Conservation (phyloP, 2,329 filamentous ascomycete species). For the Endoconidiophora polonica region DNA sequence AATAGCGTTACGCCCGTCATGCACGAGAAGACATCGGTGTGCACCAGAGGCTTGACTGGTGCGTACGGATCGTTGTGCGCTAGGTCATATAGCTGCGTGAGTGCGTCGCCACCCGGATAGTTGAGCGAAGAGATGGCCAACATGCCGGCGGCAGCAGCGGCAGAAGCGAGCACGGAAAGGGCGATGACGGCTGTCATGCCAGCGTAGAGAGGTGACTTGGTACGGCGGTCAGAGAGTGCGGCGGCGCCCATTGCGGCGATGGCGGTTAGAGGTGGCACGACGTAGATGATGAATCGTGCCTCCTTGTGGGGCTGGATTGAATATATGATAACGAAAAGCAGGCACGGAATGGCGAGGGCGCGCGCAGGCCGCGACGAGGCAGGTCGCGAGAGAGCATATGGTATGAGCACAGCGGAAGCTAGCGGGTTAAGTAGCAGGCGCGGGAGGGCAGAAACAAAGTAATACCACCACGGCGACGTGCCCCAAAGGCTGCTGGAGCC, state of each 20-base stretch:
- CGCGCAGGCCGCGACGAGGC: slow-evolving; percentile 27
- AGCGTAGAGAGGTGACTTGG: slow-evolving; percentile 41
- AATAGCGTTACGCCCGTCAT: slow-evolving; percentile 58
- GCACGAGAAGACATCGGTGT: slow-evolving; percentile 50
- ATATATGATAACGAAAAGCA: slow-evolving; percentile 64
- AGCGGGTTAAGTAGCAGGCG: slow-evolving; percentile 71
- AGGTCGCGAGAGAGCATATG: slow-evolving; percentile 33
- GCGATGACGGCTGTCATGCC: slow-evolving; percentile 38
- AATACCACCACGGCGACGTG: slow-evolving; percentile 69
- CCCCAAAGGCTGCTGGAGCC: slow-evolving; percentile 81
- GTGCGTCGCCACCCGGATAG: slow-evolving; percentile 78
- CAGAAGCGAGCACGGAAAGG: slow-evolving; percentile 41
- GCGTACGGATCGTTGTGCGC: slow-evolving; percentile 18
- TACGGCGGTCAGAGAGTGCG: slow-evolving; percentile 48
- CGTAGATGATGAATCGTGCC: slow-evolving; percentile 85
- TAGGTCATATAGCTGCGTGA: slow-evolving; percentile 34
- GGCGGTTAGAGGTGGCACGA: slow-evolving; percentile 63
- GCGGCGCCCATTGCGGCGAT: slow-evolving; percentile 58
- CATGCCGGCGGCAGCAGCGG: slow-evolving; percentile 46
- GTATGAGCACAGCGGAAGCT: slow-evolving; percentile 36
- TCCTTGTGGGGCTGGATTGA: slow-evolving; percentile 91
- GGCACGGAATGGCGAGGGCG: slow-evolving; percentile 43
- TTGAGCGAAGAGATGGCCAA: slow-evolving; percentile 73
- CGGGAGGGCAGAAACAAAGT: slow-evolving; percentile 67
- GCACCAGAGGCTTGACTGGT: slow-evolving; percentile 23